These are phyloP conservation scores for Debaryomyces tyrocola DNA, from an alignment of 805 yeast species.

Conservation along the genomic window DNA sequence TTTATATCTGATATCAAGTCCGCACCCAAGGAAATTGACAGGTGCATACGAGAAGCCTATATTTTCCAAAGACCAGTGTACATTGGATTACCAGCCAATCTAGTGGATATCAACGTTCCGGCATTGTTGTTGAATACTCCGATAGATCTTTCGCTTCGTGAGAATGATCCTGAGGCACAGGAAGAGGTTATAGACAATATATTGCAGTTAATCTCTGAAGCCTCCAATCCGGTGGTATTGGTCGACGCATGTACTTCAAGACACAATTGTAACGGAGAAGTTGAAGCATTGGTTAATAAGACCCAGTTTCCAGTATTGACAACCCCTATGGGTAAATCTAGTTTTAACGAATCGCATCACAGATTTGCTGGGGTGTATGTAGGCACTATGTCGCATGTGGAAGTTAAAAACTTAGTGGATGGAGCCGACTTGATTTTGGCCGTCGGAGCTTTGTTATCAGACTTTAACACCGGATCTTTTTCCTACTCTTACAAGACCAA, in stretches of 20 bases:
- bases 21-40: slow-evolving; percentile 73
- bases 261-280: slow-evolving; percentile 68
- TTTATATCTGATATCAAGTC: slow-evolving; percentile 60
- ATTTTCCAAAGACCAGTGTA: slow-evolving; percentile 78
- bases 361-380: slow-evolving; percentile 85
- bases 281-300: slow-evolving; percentile 56
- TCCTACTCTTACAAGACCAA: slow-evolving; percentile 73
- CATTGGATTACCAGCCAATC: slow-evolving; percentile 79
- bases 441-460: slow-evolving; percentile 81
- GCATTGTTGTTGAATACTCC: slow-evolving; percentile 59
- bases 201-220: slow-evolving; percentile 50
- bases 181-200: slow-evolving; percentile 40
- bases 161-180: slow-evolving; percentile 38
- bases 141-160: slow-evolving; percentile 53
- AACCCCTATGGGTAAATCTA: slow-evolving; percentile 90
- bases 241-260: slow-evolving; percentile 88
- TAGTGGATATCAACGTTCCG: slow-evolving; percentile 66
- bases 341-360: slow-evolving; percentile 68
- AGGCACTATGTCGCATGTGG: slow-evolving; percentile 76
- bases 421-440: slow-evolving; percentile 72
- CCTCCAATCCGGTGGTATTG: slow-evolving; percentile 70
- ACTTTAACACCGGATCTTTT: slow-evolving; percentile 88
- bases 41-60: slow-evolving; percentile 70
- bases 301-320: slow-evolving; percentile 82
- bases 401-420: slow-evolving; percentile 71